Base-by-base conservation (phyloP, 345 rosid species). In the Geranium brycei region DNA sequence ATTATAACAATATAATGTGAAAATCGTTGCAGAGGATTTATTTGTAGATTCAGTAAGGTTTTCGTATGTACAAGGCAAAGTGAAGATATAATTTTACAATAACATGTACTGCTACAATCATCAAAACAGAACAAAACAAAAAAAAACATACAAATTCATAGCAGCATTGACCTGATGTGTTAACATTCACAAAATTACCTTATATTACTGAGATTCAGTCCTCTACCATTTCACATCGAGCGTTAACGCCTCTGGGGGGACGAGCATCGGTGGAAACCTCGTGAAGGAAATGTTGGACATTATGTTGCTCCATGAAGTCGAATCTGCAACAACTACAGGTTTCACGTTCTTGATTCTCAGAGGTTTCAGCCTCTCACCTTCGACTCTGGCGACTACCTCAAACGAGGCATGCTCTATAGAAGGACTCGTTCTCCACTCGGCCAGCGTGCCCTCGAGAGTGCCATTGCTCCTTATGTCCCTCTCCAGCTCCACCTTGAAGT, bases 141-240 rank as follows among this genome's bases (percentile, higher is more conserved):
- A 62, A 61, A 1, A 41, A 61, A 41, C 63, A 53, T 31, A 60
- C 31, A 8, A n/a, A 23, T 35, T 35, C 41, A 35, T 7, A 35
- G 10, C 41, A 23, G 41, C 41, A 35, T 4, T 4, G 58, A 51
- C 58, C 59, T 47, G 60, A 30, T 47, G n/a, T 13, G 18, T 64
- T 5, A 28, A 19, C 59, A 59, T 17, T 38, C 63, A 69, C 47
- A 63, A 17, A 30, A 28, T 53, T 16, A n/a, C 47, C 62, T 53
- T 69, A 71, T 66, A 62, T 57, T 64, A 78, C 76, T 68, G 55
- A 47, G 17, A 17, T 55, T 68, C 19, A 17, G 5, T 41, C 59
- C 76, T 83, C 28, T 38, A 87, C 95, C 96, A 89, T 77, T 83
- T 89, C 64, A 89, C 81, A 73, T 79, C 95, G 69, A 89, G 80